A percentile compares a stretch with the other conserved stretches of the same genome.
Conservation (phyloP, 1,284 basidiomycete genomes). For the Ustilago tritici region DNA sequence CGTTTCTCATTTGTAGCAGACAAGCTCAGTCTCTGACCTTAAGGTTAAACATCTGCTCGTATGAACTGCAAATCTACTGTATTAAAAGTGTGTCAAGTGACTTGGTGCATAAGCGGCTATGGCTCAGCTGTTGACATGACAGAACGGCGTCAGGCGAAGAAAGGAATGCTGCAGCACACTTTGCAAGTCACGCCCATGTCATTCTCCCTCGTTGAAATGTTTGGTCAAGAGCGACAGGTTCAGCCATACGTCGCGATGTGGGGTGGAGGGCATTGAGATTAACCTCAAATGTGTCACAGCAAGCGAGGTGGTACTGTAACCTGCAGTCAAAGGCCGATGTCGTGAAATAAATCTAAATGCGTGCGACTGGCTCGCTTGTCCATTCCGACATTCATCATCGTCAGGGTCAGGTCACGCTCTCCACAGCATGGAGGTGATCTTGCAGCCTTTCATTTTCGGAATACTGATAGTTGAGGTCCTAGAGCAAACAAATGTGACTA, state of each 20-base stretch:
- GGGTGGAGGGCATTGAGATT: background rate
- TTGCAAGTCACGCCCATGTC: background rate
- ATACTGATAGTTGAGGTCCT: background rate
- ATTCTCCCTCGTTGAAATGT: background rate
- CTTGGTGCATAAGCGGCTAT: background rate
- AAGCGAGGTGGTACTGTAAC: conserved; percentile 11
- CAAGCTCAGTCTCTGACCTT: background rate
- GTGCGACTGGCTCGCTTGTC: conserved; percentile 14
- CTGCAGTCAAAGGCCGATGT: conserved; percentile 9
- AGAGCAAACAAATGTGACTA: background rate
- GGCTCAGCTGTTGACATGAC: background rate
- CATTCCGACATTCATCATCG: conserved; percentile 3
- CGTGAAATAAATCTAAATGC: conserved; percentile 19
- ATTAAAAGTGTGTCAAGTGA: background rate
- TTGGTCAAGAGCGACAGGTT: too few species aligned
- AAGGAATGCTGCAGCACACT: conserved; percentile 6
- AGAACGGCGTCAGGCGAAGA: background rate
- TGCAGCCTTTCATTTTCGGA: background rate
- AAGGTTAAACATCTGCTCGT: background rate
- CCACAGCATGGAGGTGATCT: background rate
- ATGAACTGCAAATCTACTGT: background rate
- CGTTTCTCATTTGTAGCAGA: background rate
- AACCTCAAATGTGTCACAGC: conserved; percentile 3
- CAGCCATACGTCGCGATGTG: too few species aligned
- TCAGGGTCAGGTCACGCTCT: conserved; percentile 14